Percentiles rank a stretch among this genome's conserved stretches.
Evolutionary conservation across 2,329 filamentous ascomycete genomes (phyloP).

Genomic region (Penicillium sp.): DNA sequence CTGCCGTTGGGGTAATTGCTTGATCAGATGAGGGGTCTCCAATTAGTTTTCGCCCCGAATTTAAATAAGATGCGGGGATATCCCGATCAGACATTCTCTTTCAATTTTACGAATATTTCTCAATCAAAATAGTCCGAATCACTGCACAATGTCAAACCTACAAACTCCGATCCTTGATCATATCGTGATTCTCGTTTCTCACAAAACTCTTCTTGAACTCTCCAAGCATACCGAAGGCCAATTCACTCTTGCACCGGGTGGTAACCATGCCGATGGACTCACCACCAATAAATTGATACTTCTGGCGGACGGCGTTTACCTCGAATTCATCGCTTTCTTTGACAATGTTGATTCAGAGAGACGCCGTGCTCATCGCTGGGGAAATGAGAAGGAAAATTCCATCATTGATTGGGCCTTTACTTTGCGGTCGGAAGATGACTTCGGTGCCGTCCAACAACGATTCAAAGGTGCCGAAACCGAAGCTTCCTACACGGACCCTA

Average conservation of each 20-base stretch:
- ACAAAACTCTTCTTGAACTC: slow-evolving; percentile 10
- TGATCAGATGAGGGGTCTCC: background rate
- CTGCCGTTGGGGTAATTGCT: background rate
- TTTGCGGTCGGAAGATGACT: slow-evolving; percentile 13
- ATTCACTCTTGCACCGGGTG: slow-evolving; percentile 19
- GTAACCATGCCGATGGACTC: slow-evolving; percentile 20
- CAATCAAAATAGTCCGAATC: background rate
- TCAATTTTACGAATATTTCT: too few relatives aligned
- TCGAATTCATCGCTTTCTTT: slow-evolving; percentile 24
- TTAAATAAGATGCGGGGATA: background rate
- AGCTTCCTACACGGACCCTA: slow-evolving; percentile 9
- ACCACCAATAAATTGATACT: slow-evolving; percentile 23
- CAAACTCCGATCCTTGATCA: slow-evolving; percentile 13
- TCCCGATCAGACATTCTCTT: background rate
- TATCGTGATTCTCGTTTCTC: slow-evolving; percentile 15
- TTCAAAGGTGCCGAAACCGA: background rate
- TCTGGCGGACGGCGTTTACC: slow-evolving; percentile 17
- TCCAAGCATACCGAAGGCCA: slow-evolving; percentile 6
- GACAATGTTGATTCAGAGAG: slow-evolving; percentile 17
- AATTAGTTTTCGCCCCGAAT: background rate
- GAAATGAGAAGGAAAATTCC: slow-evolving; percentile 16
- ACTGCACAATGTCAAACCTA: background rate
- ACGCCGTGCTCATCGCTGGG: slow-evolving; percentile 21
- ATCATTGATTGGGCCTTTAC: slow-evolving; percentile 25
- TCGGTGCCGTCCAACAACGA: slow-evolving; percentile 10